phyloP scores from a whole-genome alignment of 257 asterid species.

The Nicotiana obtusifolia region DNA sequence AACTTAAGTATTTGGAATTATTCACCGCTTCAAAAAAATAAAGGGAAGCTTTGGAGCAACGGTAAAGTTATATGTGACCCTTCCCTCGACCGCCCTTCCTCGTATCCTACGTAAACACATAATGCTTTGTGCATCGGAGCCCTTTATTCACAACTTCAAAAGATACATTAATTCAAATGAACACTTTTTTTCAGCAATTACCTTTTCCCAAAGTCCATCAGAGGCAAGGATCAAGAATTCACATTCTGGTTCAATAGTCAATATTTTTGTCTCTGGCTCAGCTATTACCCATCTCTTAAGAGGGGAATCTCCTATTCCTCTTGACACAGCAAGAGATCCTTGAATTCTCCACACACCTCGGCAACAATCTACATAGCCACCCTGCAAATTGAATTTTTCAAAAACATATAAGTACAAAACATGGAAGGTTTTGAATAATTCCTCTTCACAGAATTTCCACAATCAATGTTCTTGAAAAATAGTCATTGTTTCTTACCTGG shows the following conservation, averaged over 20 bases:
- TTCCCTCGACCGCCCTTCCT: no score
- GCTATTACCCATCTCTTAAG: slow-evolving; percentile 75
- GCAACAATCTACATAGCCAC: slow-evolving; percentile 77
- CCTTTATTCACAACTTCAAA: neutral
- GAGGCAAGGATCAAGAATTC: slow-evolving; percentile 83
- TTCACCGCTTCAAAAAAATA: neutral
- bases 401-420: neutral
- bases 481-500: slow-evolving; percentile 29
- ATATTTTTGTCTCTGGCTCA: slow-evolving; percentile 52
- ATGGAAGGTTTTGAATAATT: no score
- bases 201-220: slow-evolving; percentile 91
- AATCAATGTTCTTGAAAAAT: no score
- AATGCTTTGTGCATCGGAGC: no score
- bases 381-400: slow-evolving; percentile 26
- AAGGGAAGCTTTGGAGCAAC: no score
- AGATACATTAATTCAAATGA: neutral
- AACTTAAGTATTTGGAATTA: neutral
- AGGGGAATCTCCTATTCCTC: slow-evolving; percentile 75
- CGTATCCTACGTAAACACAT: no score
- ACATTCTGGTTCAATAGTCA: slow-evolving; percentile 41
- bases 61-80: no score
- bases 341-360: slow-evolving; percentile 84
- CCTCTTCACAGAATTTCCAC: neutral
- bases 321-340: slow-evolving; percentile 76
- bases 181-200: neutral